These are phyloP conservation scores for Talaromyces sp. DNA, from an alignment of 2,329 filamentous ascomycete species.

Conservation along the genomic window DNA sequence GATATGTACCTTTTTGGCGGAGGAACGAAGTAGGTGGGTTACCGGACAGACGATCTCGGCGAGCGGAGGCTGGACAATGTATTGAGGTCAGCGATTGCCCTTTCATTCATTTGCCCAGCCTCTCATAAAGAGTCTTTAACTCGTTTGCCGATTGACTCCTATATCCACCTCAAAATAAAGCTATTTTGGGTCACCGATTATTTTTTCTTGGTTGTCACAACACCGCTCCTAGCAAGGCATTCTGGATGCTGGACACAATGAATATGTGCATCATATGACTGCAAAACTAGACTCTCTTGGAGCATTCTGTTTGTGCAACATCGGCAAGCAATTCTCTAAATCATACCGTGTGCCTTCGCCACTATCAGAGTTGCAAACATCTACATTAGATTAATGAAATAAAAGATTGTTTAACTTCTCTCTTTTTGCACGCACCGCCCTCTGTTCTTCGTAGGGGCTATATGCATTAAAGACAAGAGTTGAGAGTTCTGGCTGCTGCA, in stretches of 20 bases:
- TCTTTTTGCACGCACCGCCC: not conserved
- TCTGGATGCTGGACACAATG: not conserved
- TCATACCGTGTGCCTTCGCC: not conserved
- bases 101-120: not conserved
- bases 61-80: conserved; percentile 7
- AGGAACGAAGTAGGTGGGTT: conserved; percentile 18
- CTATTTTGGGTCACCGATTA: not conserved
- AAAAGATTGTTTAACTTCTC: not conserved
- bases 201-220: too few species aligned
- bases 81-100: not conserved
- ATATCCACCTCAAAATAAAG: not conserved
- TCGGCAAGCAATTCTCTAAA: not conserved
- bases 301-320: not conserved
- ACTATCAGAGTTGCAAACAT: not conserved
- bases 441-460: not conserved
- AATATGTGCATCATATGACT: not conserved
- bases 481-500: not conserved
- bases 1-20: conserved; percentile 19
- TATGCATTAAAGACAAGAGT: not conserved
- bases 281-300: not conserved
- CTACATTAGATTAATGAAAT: not conserved
- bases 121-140: not conserved
- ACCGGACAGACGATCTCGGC: conserved; percentile 18
- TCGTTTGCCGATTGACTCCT: not conserved
- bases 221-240: not conserved